Evolutionary conservation across 371 early-diverging fungal species (phyloP), one percentile per base, ranked within the genome.

Genomic region (Mucor circinelloides): DNA sequence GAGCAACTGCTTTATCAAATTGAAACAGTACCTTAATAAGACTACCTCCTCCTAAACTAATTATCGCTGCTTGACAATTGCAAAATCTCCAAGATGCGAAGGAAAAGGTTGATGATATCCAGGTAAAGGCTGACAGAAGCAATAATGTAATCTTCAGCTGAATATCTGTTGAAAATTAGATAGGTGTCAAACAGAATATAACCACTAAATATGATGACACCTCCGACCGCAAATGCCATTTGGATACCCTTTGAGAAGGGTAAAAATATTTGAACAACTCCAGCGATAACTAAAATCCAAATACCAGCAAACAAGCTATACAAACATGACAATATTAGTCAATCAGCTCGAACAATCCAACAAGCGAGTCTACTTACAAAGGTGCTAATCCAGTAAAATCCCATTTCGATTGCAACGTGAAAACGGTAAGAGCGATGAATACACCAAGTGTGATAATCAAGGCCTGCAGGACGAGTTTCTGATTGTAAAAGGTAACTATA

Each of bases 91-190:
- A 94, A 78, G 42, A 94, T 84, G 38, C 86, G 83, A 32, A 94
- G 50, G 79, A 94, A 94, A 64, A 94, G 80, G 69, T 94, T 94
- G 75, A 94, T 75, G 12, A 94, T 67, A 69, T 94, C 94, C 61
- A 94, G 78, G 69, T 94, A 94, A 34, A 94, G 81, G 40, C 86
- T 84, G 40, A 91, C 76, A n/a, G 88, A 80, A n/a, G 91, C 93
- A 59, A 88, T 64, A 19, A 93, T 88, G 67, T 92, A 94, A 58
- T 94, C 93, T 50, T 94, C 95, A n/a, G 91, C 87, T 7, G 83
- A 83, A 23, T 90, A 74, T 12, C 83, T 78, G 74, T 86, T 82
- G 76, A 92, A 89, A 21, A 94, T 86, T 66, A 85, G 68, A 50
- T 87, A 85, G 1, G 94, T 94, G 31, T 87, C 94, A 62, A 87